Base-by-base conservation (phyloP, 2,329 filamentous ascomycete genomes). In the Fusarium coffeatum region DNA sequence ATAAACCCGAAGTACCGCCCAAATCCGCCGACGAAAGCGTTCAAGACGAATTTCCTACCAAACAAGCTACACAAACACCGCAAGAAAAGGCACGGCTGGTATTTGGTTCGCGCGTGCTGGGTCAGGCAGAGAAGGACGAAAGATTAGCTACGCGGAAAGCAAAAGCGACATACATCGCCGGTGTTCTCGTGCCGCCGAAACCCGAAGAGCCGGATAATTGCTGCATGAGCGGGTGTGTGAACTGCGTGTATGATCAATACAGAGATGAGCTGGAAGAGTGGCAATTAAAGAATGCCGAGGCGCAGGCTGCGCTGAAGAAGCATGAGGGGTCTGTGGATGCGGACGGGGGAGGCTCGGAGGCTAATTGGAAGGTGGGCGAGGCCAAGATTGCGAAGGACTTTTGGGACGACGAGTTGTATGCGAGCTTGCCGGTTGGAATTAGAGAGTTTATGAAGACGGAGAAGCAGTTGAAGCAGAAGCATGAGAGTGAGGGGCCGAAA, bases 151-250 rank as follows among this genome's bases (percentile, higher is more conserved):
- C 88, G 46, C 85, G 89, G 37, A 82, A 88, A 15, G 82, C 85
- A 16, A 84, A 87, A 66, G 89, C 89, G 51, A 87, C 83, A 11
- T 83, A 89, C 64, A 84, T 98, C 58, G 94, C 92, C 2, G 95
- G 94, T 6, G 87, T 98, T 2, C 81, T 89, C 20, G 91, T 98
- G 7, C 96, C 96, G 3, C 94, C 94, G 1, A 88, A 88, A 49
- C 96, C 96, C 2, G 86, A 89, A 49, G 95, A 99, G 80, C 96
- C 96, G 6, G 96, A 98, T 76, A 98, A 99, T 78, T 99, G 96
- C 86, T 99, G 96, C 81, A 99, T 99, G 96, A 96, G 93, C 76
- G 96, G 96, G 5, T 99, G 96, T 78, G 95, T 97, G 50, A 94
- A 98, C 79, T 99, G 96, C 79, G 96, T 98, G 5, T 98, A 94